phyloP scores from a whole-genome alignment of 202 grass and related monocot species.

The Brachypodium distachyon region DNA sequence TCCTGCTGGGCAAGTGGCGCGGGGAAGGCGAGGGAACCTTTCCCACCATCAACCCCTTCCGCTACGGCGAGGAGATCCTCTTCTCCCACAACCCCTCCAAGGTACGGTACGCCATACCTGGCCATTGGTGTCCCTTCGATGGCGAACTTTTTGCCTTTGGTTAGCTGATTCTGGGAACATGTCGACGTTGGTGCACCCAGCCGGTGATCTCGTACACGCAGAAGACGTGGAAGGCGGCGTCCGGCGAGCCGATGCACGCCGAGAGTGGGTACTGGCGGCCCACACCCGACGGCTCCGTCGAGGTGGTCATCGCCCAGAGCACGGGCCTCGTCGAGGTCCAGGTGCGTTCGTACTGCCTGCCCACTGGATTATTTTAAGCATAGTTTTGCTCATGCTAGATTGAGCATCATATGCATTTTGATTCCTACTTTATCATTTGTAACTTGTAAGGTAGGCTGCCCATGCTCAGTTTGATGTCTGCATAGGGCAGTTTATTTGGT shows the following conservation, averaged over 20 bases:
- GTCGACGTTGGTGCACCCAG: slow-evolving; percentile 21
- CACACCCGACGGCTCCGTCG: slow-evolving; percentile 52
- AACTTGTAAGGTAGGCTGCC: background rate
- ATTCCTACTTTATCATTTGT: background rate
- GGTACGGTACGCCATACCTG: slow-evolving; percentile 15
- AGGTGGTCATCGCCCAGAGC: slow-evolving; percentile 83
- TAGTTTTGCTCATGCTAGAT: background rate
- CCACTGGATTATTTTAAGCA: background rate
- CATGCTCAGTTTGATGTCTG: background rate
- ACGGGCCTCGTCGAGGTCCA: slow-evolving; percentile 76
- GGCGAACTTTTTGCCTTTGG: background rate
- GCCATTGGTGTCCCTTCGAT: background rate
- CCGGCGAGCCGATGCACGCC: slow-evolving; percentile 82
- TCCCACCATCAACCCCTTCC: slow-evolving; percentile 70
- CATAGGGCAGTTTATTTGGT: background rate
- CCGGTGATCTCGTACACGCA: slow-evolving; percentile 95
- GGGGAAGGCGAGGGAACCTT: slow-evolving; percentile 74
- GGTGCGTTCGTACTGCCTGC: slow-evolving; percentile 21
- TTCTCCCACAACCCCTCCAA: slow-evolving; percentile 87
- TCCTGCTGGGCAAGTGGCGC: slow-evolving; percentile 69
- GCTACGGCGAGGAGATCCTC: slow-evolving; percentile 88
- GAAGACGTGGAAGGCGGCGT: slow-evolving; percentile 70
- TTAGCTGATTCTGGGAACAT: background rate
- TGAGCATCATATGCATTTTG: background rate
- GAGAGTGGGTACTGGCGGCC: slow-evolving; percentile 89